phyloP scores from a whole-genome alignment of 1,139 yeast species.

The Blastobotrys apis region DNA sequence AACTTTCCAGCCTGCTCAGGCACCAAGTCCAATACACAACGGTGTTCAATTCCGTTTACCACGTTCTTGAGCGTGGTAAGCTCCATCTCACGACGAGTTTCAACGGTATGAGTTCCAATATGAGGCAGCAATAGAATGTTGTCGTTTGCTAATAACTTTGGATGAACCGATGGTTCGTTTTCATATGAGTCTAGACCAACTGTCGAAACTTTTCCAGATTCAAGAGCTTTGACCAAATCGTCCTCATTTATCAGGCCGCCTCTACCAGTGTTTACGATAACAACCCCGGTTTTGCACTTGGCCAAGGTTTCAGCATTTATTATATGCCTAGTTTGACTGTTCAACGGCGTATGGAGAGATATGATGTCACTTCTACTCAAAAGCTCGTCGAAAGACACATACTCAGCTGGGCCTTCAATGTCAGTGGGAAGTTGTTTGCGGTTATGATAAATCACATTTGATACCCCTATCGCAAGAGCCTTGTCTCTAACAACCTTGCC shows the following conservation, averaged over 20 bases:
- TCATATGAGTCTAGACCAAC: slow-evolving; percentile 73
- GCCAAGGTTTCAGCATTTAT: slow-evolving; percentile 50
- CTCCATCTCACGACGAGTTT: slow-evolving; percentile 57
- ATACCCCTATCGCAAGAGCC: slow-evolving; percentile 59
- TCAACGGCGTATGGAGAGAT: slow-evolving; percentile 61
- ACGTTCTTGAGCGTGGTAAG: slow-evolving; percentile 47
- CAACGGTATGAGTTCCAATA: slow-evolving; percentile 59
- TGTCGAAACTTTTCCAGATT: slow-evolving; percentile 62
- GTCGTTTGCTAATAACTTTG: slow-evolving; percentile 33
- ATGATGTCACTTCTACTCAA: slow-evolving; percentile 54
- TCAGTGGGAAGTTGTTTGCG: slow-evolving; percentile 52
- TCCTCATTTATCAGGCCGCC: slow-evolving; percentile 70
- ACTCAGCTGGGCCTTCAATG: slow-evolving; percentile 49
- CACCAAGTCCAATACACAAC: slow-evolving; percentile 50
- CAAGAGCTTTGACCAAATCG: slow-evolving; percentile 57
- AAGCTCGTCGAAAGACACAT: slow-evolving; percentile 53
- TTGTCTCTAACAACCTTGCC: slow-evolving; percentile 71
- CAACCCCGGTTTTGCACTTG: slow-evolving; percentile 65
- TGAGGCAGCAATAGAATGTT: slow-evolving; percentile 61
- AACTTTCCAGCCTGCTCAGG: too few species aligned
- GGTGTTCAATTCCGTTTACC: slow-evolving; percentile 45
- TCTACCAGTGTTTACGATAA: slow-evolving; percentile 61
- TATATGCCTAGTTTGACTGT: slow-evolving; percentile 48
- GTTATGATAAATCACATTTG: slow-evolving; percentile 59
- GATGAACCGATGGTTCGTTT: slow-evolving; percentile 57